phyloP scores from a whole-genome alignment of 768 basidiomycete genomes.

The Boletus reticuloceps region DNA sequence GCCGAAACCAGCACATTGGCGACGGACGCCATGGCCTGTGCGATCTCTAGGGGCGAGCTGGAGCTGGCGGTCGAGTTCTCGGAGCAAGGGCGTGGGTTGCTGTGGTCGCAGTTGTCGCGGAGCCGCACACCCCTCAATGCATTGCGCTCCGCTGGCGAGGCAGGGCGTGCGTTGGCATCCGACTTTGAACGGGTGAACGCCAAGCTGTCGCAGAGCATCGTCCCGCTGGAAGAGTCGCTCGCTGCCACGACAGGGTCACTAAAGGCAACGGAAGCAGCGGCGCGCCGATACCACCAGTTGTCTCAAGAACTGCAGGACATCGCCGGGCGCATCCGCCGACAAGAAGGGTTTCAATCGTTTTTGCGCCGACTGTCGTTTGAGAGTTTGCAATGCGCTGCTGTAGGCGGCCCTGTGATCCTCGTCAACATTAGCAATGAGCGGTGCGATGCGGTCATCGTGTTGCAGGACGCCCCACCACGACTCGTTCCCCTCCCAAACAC shows the following conservation, averaged over 20 bases:
- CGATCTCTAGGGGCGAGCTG: conserved; percentile 17
- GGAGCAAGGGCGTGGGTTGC: conserved; percentile 29
- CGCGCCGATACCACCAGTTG: conserved; percentile 14
- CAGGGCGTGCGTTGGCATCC: conserved; percentile 21
- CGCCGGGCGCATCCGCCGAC: conserved; percentile 20
- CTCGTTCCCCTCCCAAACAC: conserved; percentile 18
- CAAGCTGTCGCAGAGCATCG: conserved; percentile 6
- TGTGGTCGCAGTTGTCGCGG: conserved; percentile 31
- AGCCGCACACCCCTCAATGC: conserved; percentile 26
- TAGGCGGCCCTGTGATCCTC: conserved; percentile 35
- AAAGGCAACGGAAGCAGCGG: conserved; percentile 10
- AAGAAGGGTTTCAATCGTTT: conserved; percentile 31
- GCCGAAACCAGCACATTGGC: conserved; percentile 9
- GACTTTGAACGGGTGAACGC: conserved; percentile 23
- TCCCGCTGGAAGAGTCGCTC: background rate
- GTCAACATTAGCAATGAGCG: conserved; percentile 31
- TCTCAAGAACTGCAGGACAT: conserved; percentile 19
- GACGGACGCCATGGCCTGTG: conserved; percentile 27
- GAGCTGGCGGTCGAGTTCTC: conserved; percentile 34
- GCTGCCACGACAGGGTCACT: background rate
- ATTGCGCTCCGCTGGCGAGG: conserved; percentile 13
- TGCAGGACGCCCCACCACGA: conserved; percentile 15
- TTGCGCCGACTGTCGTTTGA: conserved; percentile 23
- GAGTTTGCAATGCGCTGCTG: conserved; percentile 17
- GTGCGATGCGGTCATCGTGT: conserved; percentile 40